These are phyloP conservation scores for Fusarium duplospermum DNA, from an alignment of 2,329 filamentous ascomycete species.

Conservation along the genomic window DNA sequence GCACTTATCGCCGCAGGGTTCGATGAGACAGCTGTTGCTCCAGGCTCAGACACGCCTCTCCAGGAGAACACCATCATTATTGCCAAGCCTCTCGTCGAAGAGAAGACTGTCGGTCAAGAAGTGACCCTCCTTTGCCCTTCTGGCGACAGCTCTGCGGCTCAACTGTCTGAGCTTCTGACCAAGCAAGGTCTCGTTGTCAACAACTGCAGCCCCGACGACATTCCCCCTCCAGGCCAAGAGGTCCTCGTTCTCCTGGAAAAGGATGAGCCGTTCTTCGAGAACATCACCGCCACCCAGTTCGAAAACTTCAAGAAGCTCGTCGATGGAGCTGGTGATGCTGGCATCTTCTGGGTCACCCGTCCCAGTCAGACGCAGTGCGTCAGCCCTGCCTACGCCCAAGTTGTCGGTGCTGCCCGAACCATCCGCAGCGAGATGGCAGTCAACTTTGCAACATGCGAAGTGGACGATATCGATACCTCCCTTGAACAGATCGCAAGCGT, in stretches of 20 bases:
- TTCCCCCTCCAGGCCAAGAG: constrained; percentile 33
- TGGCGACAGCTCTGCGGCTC: background rate
- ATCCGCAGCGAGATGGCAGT: constrained; percentile 45
- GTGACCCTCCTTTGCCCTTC: constrained; percentile 1
- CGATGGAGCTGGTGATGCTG: background rate
- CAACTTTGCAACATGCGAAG: constrained; percentile 47
- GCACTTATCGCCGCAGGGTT: constrained; percentile 46
- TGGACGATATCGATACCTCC: constrained; percentile 32
- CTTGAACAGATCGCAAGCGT: constrained; percentile 25
- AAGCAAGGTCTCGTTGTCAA: constrained; percentile 28
- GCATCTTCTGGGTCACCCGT: constrained; percentile 49
- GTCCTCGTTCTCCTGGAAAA: constrained; percentile 45
- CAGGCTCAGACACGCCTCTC: constrained; percentile 31
- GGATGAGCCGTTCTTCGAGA: constrained; percentile 42
- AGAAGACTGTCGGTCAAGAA: background rate
- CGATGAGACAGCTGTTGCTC: constrained; percentile 15
- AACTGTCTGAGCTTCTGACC: constrained; percentile 14
- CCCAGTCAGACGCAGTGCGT: constrained; percentile 41
- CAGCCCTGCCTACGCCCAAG: constrained; percentile 43
- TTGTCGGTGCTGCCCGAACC: constrained; percentile 45
- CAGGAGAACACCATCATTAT: constrained; percentile 26
- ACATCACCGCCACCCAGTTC: constrained; percentile 32
- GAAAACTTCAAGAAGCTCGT: constrained; percentile 19
- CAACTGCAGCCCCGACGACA: constrained; percentile 23
- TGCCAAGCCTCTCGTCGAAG: background rate